These are phyloP conservation scores for Stenogyne calaminthoides DNA, from an alignment of 305 asterid species.

Conservation along the genomic window DNA sequence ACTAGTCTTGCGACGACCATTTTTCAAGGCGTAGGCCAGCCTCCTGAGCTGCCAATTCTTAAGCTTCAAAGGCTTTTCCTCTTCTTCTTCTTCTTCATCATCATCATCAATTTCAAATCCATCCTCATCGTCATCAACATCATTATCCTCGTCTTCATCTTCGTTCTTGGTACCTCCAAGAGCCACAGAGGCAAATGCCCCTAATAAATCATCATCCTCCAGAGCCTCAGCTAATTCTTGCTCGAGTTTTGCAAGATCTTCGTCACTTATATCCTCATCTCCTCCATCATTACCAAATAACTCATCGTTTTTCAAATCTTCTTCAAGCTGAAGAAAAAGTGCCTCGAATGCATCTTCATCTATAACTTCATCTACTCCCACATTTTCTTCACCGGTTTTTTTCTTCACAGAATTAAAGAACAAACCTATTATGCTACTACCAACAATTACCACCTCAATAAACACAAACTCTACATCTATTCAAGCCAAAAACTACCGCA, in stretches of 20 bases:
- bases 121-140: conserved; percentile 25
- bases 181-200: conserved; percentile 44
- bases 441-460: neutral
- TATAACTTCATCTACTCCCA: conserved; percentile 50
- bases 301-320: conserved; percentile 79
- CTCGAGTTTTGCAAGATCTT: conserved; percentile 77
- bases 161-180: conserved; percentile 34
- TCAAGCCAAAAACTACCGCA: neutral
- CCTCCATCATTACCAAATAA: conserved; percentile 41
- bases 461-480: neutral
- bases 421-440: conserved; percentile 15
- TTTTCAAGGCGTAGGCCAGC: conserved; percentile 80
- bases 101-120: conserved; percentile 40
- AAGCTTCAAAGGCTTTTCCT: conserved; percentile 52
- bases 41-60: conserved; percentile 88
- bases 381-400: conserved; percentile 34
- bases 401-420: conserved; percentile 41
- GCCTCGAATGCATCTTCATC: conserved; percentile 94
- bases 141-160: conserved; percentile 35
- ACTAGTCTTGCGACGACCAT: conserved; percentile 86
- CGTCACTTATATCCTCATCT: conserved; percentile 71
- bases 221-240: conserved; percentile 82
- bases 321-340: conserved; percentile 75
- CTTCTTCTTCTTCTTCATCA: conserved; percentile 53
- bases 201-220: conserved; percentile 73